Evolutionary conservation across 768 basidiomycete species (phyloP), one percentile per base, ranked within the genome.

Genomic region (Suillus hirtellus): DNA sequence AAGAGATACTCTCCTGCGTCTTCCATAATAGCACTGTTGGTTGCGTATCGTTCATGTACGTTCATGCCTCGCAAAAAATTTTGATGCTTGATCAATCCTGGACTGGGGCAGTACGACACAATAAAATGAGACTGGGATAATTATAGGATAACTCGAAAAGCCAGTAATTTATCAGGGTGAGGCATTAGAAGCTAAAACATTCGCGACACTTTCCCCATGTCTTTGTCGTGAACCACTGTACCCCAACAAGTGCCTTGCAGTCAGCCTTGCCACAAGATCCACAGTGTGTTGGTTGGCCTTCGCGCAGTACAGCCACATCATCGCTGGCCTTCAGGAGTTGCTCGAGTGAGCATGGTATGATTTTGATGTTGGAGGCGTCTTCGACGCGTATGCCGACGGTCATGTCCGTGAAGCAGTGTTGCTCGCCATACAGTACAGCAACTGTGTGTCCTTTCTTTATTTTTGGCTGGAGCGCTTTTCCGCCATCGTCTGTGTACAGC

Each of bases 1-100:
- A 31, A 31, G 5, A 31, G 31, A 31, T 99, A 98, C 75, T 95
- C 95, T 65, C 96, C 95, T 61, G 95, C 94, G 65, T 99, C 7
- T 17, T 43, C 42, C 44, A 21, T 21, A n/a, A 21, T 46, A 11
- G 9, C 9, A 47, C 21, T 24, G 15, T 8, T 27, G 3, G 14
- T 24, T 47, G n/a, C 17, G 24, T 27, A 27, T 50, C 24, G 24
- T 27, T 27, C 24, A 27, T 24, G 21, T 21, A 49, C 12, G 14
- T 27, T 49, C 14, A 8, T 50, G 46, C 8, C 27, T 31, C 15
- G 3, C 8, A 1, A 17, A 31, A 27, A 10, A 2, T 10, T 17
- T 8, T 27, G 5, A 15, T 17, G 27, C 2, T 50, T 50, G 14
- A 9, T 46, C 1, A 12, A n/a, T 12, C 5, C 12, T 47, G 15